Evolutionary conservation across 768 basidiomycete species (phyloP), one percentile per base, ranked within the genome.

Genomic region (Chlorophyllum brunneum): DNA sequence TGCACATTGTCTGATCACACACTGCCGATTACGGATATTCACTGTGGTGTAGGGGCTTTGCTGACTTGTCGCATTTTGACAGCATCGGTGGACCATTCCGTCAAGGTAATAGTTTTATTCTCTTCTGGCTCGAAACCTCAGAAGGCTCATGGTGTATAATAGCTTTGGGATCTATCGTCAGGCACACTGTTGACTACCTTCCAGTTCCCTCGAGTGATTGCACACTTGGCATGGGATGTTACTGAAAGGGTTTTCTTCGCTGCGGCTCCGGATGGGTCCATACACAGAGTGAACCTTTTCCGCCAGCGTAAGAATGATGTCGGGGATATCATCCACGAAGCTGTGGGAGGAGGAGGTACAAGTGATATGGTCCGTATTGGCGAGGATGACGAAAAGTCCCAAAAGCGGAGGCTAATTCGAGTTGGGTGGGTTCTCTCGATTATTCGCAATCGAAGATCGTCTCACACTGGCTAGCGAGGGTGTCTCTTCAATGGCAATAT

Each of bases 231-330:
- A 8, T 87, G 89, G 78, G 94, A 98, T 59, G 61, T 79, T n/a
- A 81, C 85, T 0, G 95, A 98, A 70, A 81, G 95, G 22, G 72
- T 86, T 42, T 92, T 98, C 67, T 94, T 97, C 63, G 92, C 91
- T 26, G 88, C 85, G 8, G 91, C 92, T 0, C 58, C 75, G 22
- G 77, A 86, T 42, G 90, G 91, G 3, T 82, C 80, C 9, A 78
- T 95, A 60, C 81, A 89, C 67, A 86, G 90, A 65, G 79, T 89
- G 58, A 86, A 92, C 58, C 69, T 95, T 24, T 93, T 88, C 68
- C 78, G 81, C 23, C 78, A 83, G 60, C 72, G 77, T 16, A 76
- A 79, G 54, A 70, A 77, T 50, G 79, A 81, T 59, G 65, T 67
- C n/a, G 74, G 78, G n/a, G 73, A 72, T 0, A 70, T 73, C 16